These are phyloP conservation scores for Saccharum officinarum DNA, from an alignment of 176 grass and related monocot genomes.

Conservation along the genomic window DNA sequence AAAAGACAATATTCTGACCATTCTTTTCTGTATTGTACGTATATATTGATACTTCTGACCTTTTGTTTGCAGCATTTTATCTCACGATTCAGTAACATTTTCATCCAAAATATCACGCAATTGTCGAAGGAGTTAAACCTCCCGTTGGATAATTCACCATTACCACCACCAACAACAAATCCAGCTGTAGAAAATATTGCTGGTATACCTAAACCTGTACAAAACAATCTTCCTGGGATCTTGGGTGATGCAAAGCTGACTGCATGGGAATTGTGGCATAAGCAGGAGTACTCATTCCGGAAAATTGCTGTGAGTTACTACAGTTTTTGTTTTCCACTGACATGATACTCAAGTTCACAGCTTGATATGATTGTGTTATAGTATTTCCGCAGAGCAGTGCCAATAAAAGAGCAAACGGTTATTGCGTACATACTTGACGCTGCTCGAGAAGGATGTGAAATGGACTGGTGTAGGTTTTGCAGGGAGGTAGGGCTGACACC, in stretches of 20 bases:
- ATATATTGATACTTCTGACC: slow-evolving; percentile 11
- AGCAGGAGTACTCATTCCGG: slow-evolving; percentile 58
- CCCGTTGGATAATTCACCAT: slow-evolving; percentile 42
- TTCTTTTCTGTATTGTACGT: slow-evolving; percentile 9
- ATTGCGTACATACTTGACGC: slow-evolving; percentile 82
- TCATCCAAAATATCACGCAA: slow-evolving; percentile 64
- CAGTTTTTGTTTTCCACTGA: slow-evolving; percentile 22
- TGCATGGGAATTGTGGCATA: slow-evolving; percentile 88
- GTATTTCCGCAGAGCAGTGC: slow-evolving; percentile 66
- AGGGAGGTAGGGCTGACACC: slow-evolving; percentile 59
- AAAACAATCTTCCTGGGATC: slow-evolving; percentile 53
- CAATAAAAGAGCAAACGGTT: slow-evolving; percentile 89
- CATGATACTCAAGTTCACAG: slow-evolving; percentile 18
- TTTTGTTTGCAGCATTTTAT: slow-evolving; percentile 73
- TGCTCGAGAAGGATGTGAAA: slow-evolving; percentile 69
- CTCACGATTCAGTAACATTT: slow-evolving; percentile 53
- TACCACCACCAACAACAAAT: neutral
- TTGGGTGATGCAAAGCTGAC: slow-evolving; percentile 51
- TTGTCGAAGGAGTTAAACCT: slow-evolving; percentile 77
- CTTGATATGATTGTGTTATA: slow-evolving; percentile 33
- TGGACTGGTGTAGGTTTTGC: slow-evolving; percentile 84
- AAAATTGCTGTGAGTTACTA: slow-evolving; percentile 78
- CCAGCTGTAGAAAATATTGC: slow-evolving; percentile 30
- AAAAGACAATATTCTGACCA: neutral
- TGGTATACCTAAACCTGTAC: slow-evolving; percentile 30